Conservation (phyloP, 805 yeast species). For the Clavispora phyllophila region DNA sequence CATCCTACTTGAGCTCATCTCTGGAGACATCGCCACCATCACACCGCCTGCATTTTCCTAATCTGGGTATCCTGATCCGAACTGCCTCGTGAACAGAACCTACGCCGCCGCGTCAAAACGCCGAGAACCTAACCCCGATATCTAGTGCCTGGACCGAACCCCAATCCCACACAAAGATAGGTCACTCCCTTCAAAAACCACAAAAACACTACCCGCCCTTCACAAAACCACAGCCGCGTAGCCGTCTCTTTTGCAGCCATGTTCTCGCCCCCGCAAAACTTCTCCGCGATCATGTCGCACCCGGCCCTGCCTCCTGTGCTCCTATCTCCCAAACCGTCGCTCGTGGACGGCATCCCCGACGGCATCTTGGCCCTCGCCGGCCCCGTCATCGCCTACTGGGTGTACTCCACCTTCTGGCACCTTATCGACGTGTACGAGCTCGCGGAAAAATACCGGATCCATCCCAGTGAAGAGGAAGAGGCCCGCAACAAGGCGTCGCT, state of each 20-base stretch:
- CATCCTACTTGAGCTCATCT: no score
- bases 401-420: conserved; percentile 67
- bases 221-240: no score
- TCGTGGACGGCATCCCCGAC: conserved; percentile 64
- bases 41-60: no score
- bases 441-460: conserved; percentile 83
- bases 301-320: conserved; percentile 10
- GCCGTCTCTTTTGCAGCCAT: not conserved
- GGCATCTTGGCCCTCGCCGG: conserved; percentile 62
- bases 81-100: no score
- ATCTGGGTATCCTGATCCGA: no score
- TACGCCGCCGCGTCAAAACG: no score
- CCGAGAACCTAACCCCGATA: no score
- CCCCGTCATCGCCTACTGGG: conserved; percentile 86
- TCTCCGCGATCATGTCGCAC: conserved; percentile 12
- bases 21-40: no score
- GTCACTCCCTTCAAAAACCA: no score
- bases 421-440: conserved; percentile 66
- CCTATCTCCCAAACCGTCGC: conserved; percentile 29
- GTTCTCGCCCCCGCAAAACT: conserved; percentile 16
- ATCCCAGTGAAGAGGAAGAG: conserved; percentile 81
- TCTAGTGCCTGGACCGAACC: no score
- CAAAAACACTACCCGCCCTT: no score
- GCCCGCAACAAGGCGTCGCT: conserved; percentile 71
- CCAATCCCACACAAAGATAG: no score